Percentiles rank a stretch among this genome's conserved stretches.
These are phyloP conservation scores for Ballota nigra DNA, from an alignment of 257 asterid genomes.

Conservation along the genomic window DNA sequence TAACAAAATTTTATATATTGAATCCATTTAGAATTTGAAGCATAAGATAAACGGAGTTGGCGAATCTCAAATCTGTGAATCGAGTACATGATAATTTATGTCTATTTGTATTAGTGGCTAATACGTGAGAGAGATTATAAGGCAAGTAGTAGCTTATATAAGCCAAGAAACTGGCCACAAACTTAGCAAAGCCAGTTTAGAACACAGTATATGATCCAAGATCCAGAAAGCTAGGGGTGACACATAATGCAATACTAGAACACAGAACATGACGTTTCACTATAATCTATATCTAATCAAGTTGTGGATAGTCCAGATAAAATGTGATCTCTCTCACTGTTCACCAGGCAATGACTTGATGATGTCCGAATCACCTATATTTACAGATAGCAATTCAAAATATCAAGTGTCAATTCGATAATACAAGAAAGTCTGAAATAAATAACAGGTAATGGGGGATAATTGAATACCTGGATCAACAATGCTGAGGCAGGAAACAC, in stretches of 20 bases:
- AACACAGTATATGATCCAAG: not conserved
- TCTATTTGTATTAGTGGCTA: no score
- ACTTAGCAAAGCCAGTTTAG: not conserved
- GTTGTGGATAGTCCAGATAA: not conserved
- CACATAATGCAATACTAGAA: not conserved
- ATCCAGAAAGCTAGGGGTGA: not conserved
- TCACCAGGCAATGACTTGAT: conserved; percentile 44
- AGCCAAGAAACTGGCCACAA: not conserved
- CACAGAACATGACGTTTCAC: not conserved
- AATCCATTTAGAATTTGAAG: no score
- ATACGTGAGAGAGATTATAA: not conserved
- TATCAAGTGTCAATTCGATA: not conserved
- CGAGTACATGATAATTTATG: no score
- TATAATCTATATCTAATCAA: not conserved
- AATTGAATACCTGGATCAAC: conserved; percentile 39
- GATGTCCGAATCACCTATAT: conserved; percentile 49
- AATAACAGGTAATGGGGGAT: not conserved
- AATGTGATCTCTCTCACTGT: conserved; percentile 24
- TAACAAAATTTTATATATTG: no score
- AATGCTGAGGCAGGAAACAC: conserved; percentile 49
- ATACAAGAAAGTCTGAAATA: not conserved
- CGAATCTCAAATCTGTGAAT: no score
- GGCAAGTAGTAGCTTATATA: not conserved
- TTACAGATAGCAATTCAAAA: not conserved
- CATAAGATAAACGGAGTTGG: no score